These are phyloP conservation scores for Torulaspora indica DNA, from an alignment of 805 yeast species.

Conservation along the genomic window DNA sequence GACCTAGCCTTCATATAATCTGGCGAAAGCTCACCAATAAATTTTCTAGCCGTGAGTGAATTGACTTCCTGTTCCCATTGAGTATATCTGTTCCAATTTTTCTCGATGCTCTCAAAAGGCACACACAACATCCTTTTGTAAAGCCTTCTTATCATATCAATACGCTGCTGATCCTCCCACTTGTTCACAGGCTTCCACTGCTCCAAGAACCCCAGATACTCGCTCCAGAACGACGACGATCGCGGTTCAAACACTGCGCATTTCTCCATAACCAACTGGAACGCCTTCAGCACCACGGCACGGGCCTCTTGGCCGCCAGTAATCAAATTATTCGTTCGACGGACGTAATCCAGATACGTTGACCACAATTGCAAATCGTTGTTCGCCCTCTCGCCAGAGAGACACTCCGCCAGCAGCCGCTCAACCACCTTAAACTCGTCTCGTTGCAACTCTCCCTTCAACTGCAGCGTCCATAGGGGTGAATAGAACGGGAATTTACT, in stretches of 20 bases:
- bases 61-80: constrained; percentile 77
- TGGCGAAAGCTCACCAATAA: constrained; percentile 74
- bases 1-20: constrained; percentile 86
- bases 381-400: constrained; percentile 40
- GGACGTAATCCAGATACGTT: constrained; percentile 71
- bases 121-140: constrained; percentile 64
- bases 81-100: constrained; percentile 75
- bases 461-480: constrained; percentile 69
- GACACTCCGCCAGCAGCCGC: constrained; percentile 56
- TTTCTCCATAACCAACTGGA: constrained; percentile 70
- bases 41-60: constrained; percentile 73
- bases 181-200: constrained; percentile 72
- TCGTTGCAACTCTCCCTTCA: constrained; percentile 56
- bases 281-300: constrained; percentile 69
- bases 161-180: constrained; percentile 81
- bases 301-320: constrained; percentile 82
- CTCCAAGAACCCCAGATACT: constrained; percentile 72
- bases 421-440: constrained; percentile 67
- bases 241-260: constrained; percentile 71
- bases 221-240: constrained; percentile 71
- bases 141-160: constrained; percentile 67
- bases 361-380: constrained; percentile 69
- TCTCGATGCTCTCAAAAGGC: constrained; percentile 74
- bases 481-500: constrained; percentile 63
- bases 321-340: constrained; percentile 58